Conservation (phyloP, 108 stramenopile species). For the Cyclotella baltica region DNA sequence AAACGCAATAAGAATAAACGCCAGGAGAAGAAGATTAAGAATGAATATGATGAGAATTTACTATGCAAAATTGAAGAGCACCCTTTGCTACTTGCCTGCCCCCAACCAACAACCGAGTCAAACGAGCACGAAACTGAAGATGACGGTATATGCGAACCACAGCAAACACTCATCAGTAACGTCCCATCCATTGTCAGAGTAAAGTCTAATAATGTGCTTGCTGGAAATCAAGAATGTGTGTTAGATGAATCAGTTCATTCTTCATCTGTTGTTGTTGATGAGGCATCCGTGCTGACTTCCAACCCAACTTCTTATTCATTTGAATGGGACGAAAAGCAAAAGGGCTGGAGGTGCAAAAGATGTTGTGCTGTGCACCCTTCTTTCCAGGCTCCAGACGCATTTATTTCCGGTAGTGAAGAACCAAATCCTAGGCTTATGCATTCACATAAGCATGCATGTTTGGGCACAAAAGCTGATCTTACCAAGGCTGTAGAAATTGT, state of each 20-base stretch:
- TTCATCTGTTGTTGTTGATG: background rate
- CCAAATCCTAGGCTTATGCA: slow-evolving; percentile 8
- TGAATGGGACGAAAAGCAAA: slow-evolving; percentile 1
- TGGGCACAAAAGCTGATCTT: slow-evolving; percentile 17
- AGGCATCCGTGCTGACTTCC: slow-evolving; percentile 1
- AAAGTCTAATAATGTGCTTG: background rate
- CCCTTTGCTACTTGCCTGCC: background rate
- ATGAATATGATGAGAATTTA: background rate
- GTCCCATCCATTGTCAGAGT: slow-evolving; percentile 12
- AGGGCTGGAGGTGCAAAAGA: slow-evolving; percentile 19
- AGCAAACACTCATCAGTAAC: background rate
- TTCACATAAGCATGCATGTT: slow-evolving; percentile 10
- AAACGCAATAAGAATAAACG: slow-evolving; percentile 3
- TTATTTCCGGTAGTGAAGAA: background rate
- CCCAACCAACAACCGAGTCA: background rate
- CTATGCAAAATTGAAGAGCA: background rate
- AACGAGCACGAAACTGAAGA: slow-evolving; percentile 3
- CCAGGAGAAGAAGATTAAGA: background rate
- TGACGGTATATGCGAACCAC: background rate
- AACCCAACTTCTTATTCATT: background rate
- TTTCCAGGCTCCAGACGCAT: slow-evolving; percentile 18
- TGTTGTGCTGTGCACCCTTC: slow-evolving; percentile 14
- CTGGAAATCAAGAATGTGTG: background rate
- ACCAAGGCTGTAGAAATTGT: background rate
- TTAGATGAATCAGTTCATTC: slow-evolving; percentile 5